Evolutionary conservation across 2,329 filamentous ascomycete species (phyloP).

Genomic region (Hypoxylon sp.): DNA sequence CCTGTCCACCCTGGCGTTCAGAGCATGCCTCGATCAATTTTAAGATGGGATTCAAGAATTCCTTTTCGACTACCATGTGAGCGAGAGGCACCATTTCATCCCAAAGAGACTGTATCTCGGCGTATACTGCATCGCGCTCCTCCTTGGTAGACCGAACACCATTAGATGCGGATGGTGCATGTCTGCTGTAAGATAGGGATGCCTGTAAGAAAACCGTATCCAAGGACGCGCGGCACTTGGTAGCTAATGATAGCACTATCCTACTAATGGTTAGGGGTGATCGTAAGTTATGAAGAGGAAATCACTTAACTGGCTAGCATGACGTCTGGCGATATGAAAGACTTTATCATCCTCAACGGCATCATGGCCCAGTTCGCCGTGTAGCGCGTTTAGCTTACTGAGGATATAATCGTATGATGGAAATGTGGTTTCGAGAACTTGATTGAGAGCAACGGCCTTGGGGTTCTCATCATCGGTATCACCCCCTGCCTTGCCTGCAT

Average conservation of each 20-base stretch:
- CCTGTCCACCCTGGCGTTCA: slow-evolving; percentile 22
- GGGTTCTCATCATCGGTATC: not conserved
- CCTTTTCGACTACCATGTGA: slow-evolving; percentile 52
- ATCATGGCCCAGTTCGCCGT: slow-evolving; percentile 41
- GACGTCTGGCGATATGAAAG: slow-evolving; percentile 44
- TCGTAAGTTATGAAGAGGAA: not conserved
- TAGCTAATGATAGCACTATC: slow-evolving; percentile 43
- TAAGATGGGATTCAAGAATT: slow-evolving; percentile 48
- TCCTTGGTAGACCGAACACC: slow-evolving; percentile 34
- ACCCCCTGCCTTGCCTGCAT: not conserved
- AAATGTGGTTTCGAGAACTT: slow-evolving; percentile 27
- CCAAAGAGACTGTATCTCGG: slow-evolving; percentile 52
- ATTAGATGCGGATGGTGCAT: not conserved
- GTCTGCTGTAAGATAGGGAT: slow-evolving; percentile 25
- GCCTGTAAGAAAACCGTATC: slow-evolving; percentile 42
- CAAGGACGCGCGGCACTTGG: slow-evolving; percentile 42
- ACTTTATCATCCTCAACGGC: slow-evolving; percentile 29
- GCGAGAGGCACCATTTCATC: slow-evolving; percentile 53
- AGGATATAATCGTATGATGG: slow-evolving; percentile 45
- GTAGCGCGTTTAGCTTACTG: slow-evolving; percentile 44
- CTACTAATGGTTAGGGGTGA: slow-evolving; percentile 30
- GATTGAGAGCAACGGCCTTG: slow-evolving; percentile 7
- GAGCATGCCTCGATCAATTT: slow-evolving; percentile 24
- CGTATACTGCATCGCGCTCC: slow-evolving; percentile 44
- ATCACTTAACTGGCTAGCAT: slow-evolving; percentile 47